phyloP scores from a whole-genome alignment of 805 yeast species.

The Wickerhamiella allomyrinae region DNA sequence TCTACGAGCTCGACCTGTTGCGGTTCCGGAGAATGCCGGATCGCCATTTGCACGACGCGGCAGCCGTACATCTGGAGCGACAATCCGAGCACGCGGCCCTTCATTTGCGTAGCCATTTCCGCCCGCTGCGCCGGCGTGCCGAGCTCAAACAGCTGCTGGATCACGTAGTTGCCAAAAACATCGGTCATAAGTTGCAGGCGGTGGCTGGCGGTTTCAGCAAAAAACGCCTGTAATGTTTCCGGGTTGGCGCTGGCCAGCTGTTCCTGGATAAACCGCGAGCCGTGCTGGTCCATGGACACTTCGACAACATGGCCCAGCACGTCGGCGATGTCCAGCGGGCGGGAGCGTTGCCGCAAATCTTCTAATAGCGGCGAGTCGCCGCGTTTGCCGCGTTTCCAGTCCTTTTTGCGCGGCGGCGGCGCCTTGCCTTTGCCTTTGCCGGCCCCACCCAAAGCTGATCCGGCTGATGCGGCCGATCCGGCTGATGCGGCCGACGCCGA shows the following conservation, averaged over 20 bases:
- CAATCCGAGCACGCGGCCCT: conserved; percentile 55
- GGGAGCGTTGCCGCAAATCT: conserved; percentile 61
- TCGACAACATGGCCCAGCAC: conserved; percentile 79
- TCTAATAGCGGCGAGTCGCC: conserved; percentile 47
- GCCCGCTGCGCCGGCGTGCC: conserved; percentile 60
- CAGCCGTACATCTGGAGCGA: conserved; percentile 97
- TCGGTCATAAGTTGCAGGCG: conserved; percentile 78
- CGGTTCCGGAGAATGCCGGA: conserved; percentile 51
- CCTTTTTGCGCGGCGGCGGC: conserved; percentile 4
- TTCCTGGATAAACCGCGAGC: conserved; percentile 92
- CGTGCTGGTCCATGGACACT: conserved; percentile 91
- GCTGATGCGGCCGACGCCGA: too few species aligned
- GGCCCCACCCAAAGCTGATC: too few species aligned
- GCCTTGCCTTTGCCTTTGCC: background rate
- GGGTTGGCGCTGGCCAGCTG: conserved; percentile 48
- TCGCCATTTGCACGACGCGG: conserved; percentile 87
- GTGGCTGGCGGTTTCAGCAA: conserved; percentile 66
- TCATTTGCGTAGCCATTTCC: conserved; percentile 54
- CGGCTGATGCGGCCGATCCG: too few species aligned
- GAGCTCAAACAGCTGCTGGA: conserved; percentile 82
- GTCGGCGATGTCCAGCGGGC: conserved; percentile 52
- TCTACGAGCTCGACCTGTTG: conserved; percentile 55
- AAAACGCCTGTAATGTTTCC: conserved; percentile 68
- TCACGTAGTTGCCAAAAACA: conserved; percentile 94
- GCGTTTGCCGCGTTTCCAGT: conserved; percentile 4